These are phyloP conservation scores for Brettanomyces naardenensis DNA, from an alignment of 805 yeast species.

Conservation along the genomic window DNA sequence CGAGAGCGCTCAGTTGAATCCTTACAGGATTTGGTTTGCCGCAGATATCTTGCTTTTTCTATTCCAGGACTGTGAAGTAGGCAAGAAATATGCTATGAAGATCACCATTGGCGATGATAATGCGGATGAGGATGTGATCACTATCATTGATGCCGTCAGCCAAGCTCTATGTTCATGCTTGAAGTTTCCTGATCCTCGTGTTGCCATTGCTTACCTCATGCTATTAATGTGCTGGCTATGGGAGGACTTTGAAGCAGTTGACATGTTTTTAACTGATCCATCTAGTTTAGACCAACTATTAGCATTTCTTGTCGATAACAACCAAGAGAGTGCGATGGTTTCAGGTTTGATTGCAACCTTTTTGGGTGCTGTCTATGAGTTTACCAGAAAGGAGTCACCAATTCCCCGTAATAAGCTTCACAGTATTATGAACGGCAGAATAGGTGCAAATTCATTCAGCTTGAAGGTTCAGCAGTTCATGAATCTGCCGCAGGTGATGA, in stretches of 20 bases:
- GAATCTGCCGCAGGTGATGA: constrained; percentile 45
- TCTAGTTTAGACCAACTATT: constrained; percentile 61
- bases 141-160: constrained; percentile 66
- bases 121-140: constrained; percentile 61
- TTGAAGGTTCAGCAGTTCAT: constrained; percentile 67
- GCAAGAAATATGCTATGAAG: constrained; percentile 38
- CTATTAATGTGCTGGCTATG: constrained; percentile 68
- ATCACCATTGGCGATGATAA: constrained; percentile 53
- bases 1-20: constrained; percentile 63
- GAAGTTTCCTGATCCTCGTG: constrained; percentile 58
- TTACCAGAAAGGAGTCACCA: constrained; percentile 55
- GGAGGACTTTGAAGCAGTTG: constrained; percentile 68
- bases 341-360: constrained; percentile 69
- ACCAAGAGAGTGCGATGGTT: constrained; percentile 29
- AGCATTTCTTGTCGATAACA: constrained; percentile 48
- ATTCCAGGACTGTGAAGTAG: constrained; percentile 45
- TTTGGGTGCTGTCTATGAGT: constrained; percentile 76
- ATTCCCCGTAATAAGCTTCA: constrained; percentile 52
- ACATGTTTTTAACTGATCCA: constrained; percentile 64
- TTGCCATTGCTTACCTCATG: constrained; percentile 71
- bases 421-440: constrained; percentile 52
- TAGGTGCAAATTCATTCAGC: constrained; percentile 76
- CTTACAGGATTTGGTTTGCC: constrained; percentile 84
- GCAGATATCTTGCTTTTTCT: constrained; percentile 55
- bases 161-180: constrained; percentile 65